phyloP scores from a whole-genome alignment of 129 eudicot species.

The Glebionis coronaria region DNA sequence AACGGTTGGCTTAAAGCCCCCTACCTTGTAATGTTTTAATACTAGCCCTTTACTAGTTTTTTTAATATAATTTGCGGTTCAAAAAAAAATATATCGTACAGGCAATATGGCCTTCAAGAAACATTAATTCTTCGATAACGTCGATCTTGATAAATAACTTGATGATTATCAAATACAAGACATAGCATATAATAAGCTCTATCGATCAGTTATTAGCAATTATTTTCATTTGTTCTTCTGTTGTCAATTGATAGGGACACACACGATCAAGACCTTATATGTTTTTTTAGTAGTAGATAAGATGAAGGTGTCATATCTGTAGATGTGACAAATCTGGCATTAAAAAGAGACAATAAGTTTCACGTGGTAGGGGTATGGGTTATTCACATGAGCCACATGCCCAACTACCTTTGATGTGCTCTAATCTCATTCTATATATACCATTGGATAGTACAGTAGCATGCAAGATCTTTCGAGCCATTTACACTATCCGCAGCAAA shows the following conservation, averaged over 20 bases:
- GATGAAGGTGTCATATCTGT: constrained; percentile 17
- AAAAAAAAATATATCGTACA: no score
- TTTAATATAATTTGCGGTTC: no score
- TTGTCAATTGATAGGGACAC: constrained; percentile 14
- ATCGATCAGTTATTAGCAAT: constrained; percentile 4
- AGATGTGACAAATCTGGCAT: constrained; percentile 24
- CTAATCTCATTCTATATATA: background rate
- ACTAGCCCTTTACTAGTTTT: no score
- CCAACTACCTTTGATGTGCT: constrained; percentile 26
- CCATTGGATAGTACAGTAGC: no score
- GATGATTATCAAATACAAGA: constrained; percentile 7
- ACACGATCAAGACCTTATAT: constrained; percentile 13
- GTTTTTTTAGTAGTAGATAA: constrained; percentile 23
- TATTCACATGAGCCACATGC: constrained; percentile 19
- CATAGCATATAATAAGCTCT: background rate
- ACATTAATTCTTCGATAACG: no score
- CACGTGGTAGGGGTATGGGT: constrained; percentile 32
- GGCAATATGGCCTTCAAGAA: background rate
- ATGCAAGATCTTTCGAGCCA: constrained; percentile 10
- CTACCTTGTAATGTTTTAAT: no score
- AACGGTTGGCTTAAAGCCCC: no score
- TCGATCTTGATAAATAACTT: constrained; percentile 6
- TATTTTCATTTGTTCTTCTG: constrained; percentile 12
- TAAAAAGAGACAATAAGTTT: constrained; percentile 27
- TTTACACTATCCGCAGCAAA: background rate